Evolutionary conservation across 768 basidiomycete species (phyloP).

Genomic region (Floccularia luteovirens): DNA sequence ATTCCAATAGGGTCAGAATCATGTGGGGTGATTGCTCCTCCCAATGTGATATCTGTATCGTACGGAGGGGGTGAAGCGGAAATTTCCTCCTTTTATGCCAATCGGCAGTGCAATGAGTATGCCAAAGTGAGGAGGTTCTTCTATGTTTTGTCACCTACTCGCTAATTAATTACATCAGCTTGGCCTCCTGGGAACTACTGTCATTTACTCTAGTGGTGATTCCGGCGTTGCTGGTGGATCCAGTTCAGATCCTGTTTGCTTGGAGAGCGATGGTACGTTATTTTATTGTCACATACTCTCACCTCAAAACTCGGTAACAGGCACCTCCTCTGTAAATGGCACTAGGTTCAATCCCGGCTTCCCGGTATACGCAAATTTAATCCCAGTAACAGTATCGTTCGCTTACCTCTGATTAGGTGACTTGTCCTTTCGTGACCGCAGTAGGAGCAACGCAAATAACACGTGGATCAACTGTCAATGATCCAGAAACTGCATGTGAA

Average conservation of each 20-base stretch:
- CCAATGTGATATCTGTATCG: conserved; percentile 26
- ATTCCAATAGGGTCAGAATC: conserved; percentile 19
- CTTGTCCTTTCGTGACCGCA: conserved; percentile 46
- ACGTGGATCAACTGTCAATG: conserved; percentile 31
- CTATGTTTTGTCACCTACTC: neutral
- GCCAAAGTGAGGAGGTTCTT: conserved; percentile 11
- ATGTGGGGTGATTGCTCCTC: conserved; percentile 27
- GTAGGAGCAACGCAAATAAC: conserved; percentile 47
- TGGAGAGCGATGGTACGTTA: conserved; percentile 33
- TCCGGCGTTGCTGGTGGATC: conserved; percentile 28
- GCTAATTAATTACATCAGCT: conserved; percentile 13
- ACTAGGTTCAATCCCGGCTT: conserved; percentile 16
- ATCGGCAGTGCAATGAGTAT: conserved; percentile 27
- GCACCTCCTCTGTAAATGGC: conserved; percentile 12
- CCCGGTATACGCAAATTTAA: conserved; percentile 9
- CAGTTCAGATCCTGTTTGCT: conserved; percentile 22
- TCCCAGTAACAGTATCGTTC: neutral
- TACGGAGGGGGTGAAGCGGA: conserved; percentile 25
- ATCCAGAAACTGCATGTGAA: conserved; percentile 38
- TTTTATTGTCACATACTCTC: conserved; percentile 3
- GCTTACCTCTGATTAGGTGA: conserved; percentile 15
- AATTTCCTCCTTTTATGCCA: conserved; percentile 20
- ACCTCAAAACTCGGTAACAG: conserved; percentile 7
- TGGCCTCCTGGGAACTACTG: conserved; percentile 26
- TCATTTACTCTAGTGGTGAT: conserved; percentile 28